Evolutionary conservation across 2,329 filamentous ascomycete species (phyloP), one percentile per base, ranked within the genome.

Genomic region (Chlorencoelia australis): DNA sequence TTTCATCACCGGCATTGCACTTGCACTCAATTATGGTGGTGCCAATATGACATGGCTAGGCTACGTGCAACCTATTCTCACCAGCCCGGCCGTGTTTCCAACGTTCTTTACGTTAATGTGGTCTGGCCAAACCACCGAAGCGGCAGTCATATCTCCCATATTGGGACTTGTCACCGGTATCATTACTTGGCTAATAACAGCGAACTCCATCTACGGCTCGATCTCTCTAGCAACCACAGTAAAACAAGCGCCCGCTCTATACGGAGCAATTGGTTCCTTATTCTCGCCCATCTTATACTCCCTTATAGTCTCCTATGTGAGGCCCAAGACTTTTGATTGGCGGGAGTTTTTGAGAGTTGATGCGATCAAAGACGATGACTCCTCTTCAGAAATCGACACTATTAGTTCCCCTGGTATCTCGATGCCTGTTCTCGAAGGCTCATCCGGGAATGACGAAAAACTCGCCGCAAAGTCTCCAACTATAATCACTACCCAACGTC

Each of bases 131-230:
- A 69, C 60, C 30, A 65, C 58, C 33, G 50, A 55, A 0, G 69
- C 69, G 0, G 69, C 69, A 1, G 64, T 73, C 10, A 49, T 68
- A 4, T 61, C 68, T 0, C 69, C 71, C 0, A 45, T 72, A 0
- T 50, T 73, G 0, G 69, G 71, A 0, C 59, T 73, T 43, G 59
- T 56, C 0, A 69, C 67, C 0, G 69, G 69, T 0, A 57, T 74
- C 5, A 63, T 59, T 0, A 67, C 69, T 15, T 74, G 70, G 71
- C 56, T 75, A 0, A n/a, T n/a, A n/a, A n/a, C n/a, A n/a, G 66
- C 69, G 0, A 56, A 63, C 1, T 54, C 59, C 0, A 54, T 69
- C 3, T 63, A 64, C 13, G 70, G 69, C 2, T 59, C 61, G 8
- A 60, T 73, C 0, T 62, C 61, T 0, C 62, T 74, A 3, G 48